Conservation (phyloP, 768 basidiomycete genomes). For the Naganishia kalamii region DNA sequence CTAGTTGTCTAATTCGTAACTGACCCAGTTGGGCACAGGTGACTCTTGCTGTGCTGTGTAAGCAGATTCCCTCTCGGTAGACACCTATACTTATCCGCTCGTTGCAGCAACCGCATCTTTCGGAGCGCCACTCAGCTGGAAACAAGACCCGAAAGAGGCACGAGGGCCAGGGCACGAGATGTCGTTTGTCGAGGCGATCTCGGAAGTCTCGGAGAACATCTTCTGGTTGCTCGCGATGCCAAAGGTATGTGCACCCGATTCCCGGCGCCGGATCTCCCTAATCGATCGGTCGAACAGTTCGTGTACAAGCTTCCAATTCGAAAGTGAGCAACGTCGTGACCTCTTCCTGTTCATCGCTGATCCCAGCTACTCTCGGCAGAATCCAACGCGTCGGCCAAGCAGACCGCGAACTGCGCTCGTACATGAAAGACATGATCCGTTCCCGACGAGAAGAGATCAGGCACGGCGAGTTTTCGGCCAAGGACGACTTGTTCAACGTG, state of each 20-base stretch:
- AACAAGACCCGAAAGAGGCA: neutral
- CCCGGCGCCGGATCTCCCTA: no score
- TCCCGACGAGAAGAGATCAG: constrained; percentile 8
- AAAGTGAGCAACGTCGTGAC: no score
- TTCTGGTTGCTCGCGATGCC: constrained; percentile 19
- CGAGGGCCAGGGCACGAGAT: constrained; percentile 9
- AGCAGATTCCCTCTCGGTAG: neutral
- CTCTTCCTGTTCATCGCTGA: no score
- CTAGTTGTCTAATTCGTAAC: neutral
- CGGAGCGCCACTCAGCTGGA: constrained; percentile 17
- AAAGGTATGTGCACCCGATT: neutral
- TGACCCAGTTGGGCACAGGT: neutral
- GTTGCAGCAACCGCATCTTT: constrained; percentile 24
- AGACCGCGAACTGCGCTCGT: constrained; percentile 11
- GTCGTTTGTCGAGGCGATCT: constrained; percentile 25
- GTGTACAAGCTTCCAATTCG: constrained; percentile 15
- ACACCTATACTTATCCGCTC: neutral
- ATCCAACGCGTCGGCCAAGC: neutral
- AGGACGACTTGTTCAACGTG: constrained; percentile 23
- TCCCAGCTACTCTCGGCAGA: no score
- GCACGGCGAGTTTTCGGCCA: constrained; percentile 1
- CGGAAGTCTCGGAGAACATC: constrained; percentile 24
- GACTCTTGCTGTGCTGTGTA: constrained; percentile 20
- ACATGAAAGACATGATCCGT: constrained; percentile 25
- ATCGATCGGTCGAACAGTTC: neutral